These are phyloP conservation scores for Eruca vesicaria DNA, from an alignment of 441 rosid genomes.

Conservation along the genomic window DNA sequence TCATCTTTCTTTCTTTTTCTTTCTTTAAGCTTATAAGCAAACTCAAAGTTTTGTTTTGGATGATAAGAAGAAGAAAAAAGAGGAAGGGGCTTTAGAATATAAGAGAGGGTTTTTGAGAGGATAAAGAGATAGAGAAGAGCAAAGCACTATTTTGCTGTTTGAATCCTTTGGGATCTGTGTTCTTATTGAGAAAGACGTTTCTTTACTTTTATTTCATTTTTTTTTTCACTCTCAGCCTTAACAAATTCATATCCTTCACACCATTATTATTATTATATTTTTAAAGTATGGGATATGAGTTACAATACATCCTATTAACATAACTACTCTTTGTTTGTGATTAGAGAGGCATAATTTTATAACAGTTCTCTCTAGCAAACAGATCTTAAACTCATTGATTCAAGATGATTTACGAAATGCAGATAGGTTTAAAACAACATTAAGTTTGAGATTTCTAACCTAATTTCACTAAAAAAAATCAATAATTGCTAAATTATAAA, in stretches of 20 bases:
- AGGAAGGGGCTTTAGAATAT: slow-evolving; percentile 61
- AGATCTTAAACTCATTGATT: not conserved
- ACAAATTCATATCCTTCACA: slow-evolving; percentile 30
- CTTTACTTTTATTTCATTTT: slow-evolving; percentile 21
- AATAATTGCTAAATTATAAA: not conserved
- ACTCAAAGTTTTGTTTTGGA: slow-evolving; percentile 18
- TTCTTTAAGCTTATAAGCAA: slow-evolving; percentile 1
- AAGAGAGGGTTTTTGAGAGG: slow-evolving; percentile 41
- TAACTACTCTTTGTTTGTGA: no score
- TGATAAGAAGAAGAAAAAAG: slow-evolving; percentile 45
- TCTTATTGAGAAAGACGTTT: slow-evolving; percentile 67
- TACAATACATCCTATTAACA: no score
- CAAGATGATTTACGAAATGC: not conserved
- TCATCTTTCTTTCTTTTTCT: slow-evolving; percentile 31
- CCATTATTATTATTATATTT: not conserved
- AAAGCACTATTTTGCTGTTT: slow-evolving; percentile 44
- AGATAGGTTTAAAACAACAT: not conserved
- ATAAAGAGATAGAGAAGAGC: slow-evolving; percentile 29
- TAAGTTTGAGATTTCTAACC: not conserved
- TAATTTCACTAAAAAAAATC: not conserved
- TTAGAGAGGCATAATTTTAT: no score
- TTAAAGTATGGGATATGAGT: not conserved
- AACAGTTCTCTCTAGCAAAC: no score
- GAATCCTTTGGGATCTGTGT: slow-evolving; percentile 94
- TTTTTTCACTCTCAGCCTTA: slow-evolving; percentile 46